phyloP scores from a whole-genome alignment of 441 rosid species.

The Oxalis stricta region DNA sequence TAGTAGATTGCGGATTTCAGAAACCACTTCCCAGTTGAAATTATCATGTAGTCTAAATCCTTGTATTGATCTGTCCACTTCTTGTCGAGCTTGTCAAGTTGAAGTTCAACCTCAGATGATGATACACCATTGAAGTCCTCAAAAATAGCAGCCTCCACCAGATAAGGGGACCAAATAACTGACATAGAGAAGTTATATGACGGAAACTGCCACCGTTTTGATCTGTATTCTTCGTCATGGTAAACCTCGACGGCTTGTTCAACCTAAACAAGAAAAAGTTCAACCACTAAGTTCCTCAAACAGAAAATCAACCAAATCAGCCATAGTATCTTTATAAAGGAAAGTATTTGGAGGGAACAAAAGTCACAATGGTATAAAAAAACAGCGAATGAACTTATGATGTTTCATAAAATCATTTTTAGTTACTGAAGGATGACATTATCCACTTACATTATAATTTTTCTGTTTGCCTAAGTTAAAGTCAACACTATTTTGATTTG shows the following conservation, averaged over 20 bases:
- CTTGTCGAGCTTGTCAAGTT: conserved; percentile 64
- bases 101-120: conserved; percentile 53
- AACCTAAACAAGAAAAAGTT: conserved; percentile 33
- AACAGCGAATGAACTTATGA: too few relatives aligned
- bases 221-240: conserved; percentile 61
- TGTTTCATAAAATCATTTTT: too few relatives aligned
- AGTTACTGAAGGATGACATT: too few relatives aligned
- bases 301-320: background rate
- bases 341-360: background rate
- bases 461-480: too few relatives aligned
- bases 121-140: conserved; percentile 86
- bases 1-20: conserved; percentile 75
- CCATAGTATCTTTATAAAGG: background rate
- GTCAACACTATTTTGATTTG: too few relatives aligned
- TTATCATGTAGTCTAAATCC: conserved; percentile 47
- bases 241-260: conserved; percentile 62
- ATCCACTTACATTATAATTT: too few relatives aligned
- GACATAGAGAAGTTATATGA: conserved; percentile 55
- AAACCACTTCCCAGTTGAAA: conserved; percentile 92
- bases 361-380: too few relatives aligned
- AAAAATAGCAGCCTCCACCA: conserved; percentile 65
- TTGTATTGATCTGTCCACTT: conserved; percentile 48
- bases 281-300: background rate
- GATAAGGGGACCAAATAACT: conserved; percentile 85
- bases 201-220: conserved; percentile 67